Conservation (phyloP, 768 basidiomycete species). For the Mycena galericulata region DNA sequence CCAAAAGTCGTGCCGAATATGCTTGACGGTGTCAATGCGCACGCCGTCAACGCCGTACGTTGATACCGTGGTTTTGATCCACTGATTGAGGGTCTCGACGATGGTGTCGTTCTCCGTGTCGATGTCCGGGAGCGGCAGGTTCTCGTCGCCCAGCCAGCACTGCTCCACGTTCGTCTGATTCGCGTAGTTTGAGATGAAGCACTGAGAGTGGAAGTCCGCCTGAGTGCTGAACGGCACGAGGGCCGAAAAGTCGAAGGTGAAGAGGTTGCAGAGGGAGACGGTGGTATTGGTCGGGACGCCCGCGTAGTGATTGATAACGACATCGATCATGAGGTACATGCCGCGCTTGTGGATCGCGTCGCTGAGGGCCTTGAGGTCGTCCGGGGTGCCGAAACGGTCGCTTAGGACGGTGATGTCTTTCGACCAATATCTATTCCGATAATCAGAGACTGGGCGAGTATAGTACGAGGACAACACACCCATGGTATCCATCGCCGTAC, state of each 20-base stretch:
- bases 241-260: slow-evolving; percentile 43
- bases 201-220: slow-evolving; percentile 70
- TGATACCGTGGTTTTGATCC: slow-evolving; percentile 69
- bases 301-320: slow-evolving; percentile 77
- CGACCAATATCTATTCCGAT: slow-evolving; percentile 52
- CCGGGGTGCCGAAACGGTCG: slow-evolving; percentile 74
- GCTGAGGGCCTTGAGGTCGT: slow-evolving; percentile 78
- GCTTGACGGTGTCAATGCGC: slow-evolving; percentile 73
- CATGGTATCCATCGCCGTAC: slow-evolving; percentile 82
- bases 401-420: slow-evolving; percentile 74
- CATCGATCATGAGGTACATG: slow-evolving; percentile 77
- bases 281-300: slow-evolving; percentile 34
- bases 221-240: slow-evolving; percentile 43
- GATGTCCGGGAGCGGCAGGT: slow-evolving; percentile 75
- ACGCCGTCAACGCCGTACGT: slow-evolving; percentile 76
- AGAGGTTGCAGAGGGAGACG: neutral
- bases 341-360: slow-evolving; percentile 74
- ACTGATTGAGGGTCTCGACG: slow-evolving; percentile 63
- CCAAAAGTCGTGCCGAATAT: slow-evolving; percentile 78
- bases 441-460: neutral
- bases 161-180: slow-evolving; percentile 69
- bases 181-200: slow-evolving; percentile 71
- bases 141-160: slow-evolving; percentile 81
- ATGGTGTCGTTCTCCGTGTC: slow-evolving; percentile 75
- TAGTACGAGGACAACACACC: slow-evolving; percentile 54